Conservation (phyloP, 2,329 filamentous ascomycete genomes). For the Aspergillus calidoustus region DNA sequence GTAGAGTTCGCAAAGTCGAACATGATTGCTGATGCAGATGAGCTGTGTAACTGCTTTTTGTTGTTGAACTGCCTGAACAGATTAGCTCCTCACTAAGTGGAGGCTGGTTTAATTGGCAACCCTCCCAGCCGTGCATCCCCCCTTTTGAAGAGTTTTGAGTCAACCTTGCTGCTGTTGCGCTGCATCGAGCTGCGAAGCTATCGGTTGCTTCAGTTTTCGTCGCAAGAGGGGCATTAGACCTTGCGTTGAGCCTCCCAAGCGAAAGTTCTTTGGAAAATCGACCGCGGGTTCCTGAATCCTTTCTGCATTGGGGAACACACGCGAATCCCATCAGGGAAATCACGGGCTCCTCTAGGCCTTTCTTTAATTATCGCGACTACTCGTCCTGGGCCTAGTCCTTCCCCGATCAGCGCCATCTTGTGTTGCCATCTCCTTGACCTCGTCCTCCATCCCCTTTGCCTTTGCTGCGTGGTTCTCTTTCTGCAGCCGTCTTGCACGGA, state of each 20-base stretch:
- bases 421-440: slow-evolving; percentile 14
- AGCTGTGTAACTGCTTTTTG: background rate
- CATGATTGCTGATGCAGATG: background rate
- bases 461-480: slow-evolving; percentile 5
- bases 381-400: slow-evolving; percentile 12
- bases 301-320: background rate
- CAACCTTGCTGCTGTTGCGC: slow-evolving; percentile 1
- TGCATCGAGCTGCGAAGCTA: background rate
- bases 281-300: slow-evolving; percentile 6
- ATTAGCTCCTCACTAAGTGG: slow-evolving; percentile 9
- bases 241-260: slow-evolving; percentile 9
- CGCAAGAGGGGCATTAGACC: background rate
- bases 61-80: slow-evolving; percentile 9
- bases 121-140: slow-evolving; percentile 12
- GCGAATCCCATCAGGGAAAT: slow-evolving; percentile 12
- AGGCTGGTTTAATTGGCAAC: slow-evolving; percentile 18
- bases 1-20: background rate
- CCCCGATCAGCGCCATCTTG: slow-evolving; percentile 14
- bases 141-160: slow-evolving; percentile 5
- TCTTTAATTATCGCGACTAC: slow-evolving; percentile 4
- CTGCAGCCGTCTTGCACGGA: slow-evolving; percentile 10
- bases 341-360: slow-evolving; percentile 1
- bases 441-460: slow-evolving; percentile 8
- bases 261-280: background rate
- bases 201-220: background rate